A percentile compares a stretch with the other conserved stretches of the same genome.
phyloP scores from a whole-genome alignment of 2,329 filamentous ascomycete species.

The Fusarium sp. region DNA sequence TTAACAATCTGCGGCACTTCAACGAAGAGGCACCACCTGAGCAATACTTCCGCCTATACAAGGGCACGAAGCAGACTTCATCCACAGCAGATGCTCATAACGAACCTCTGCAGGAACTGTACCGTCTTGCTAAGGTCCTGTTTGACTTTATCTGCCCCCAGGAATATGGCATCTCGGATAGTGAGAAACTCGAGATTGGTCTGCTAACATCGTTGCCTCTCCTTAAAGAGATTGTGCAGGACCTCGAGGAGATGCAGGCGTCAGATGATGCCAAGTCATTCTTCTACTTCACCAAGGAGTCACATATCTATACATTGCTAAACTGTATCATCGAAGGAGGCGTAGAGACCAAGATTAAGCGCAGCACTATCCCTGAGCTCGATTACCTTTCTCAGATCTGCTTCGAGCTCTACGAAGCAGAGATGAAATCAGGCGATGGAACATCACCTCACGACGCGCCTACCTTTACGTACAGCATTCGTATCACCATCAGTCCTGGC shows the following conservation, averaged over 20 bases:
- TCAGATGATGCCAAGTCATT: conserved; percentile 94
- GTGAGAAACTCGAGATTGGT: conserved; percentile 98
- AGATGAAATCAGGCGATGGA: conserved; percentile 69
- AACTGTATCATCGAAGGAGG: conserved; percentile 98
- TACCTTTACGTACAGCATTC: conserved; percentile 92
- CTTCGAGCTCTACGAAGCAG: conserved; percentile 97
- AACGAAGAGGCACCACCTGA: conserved; percentile 68
- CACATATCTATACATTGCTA: conserved; percentile 96
- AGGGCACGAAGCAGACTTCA: conserved; percentile 73
- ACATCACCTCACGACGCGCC: conserved; percentile 63
- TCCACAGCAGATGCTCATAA: conserved; percentile 86
- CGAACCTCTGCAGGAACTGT: conserved; percentile 90
- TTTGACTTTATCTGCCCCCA: conserved; percentile 99
- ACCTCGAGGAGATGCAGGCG: conserved; percentile 96
- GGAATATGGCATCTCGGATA: conserved; percentile 95
- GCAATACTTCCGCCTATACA: conserved; percentile 91
- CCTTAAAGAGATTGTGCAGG: conserved; percentile 95
- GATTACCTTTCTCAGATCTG: conserved; percentile 98
- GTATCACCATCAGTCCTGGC: conserved; percentile 93
- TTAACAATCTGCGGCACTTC: conserved; percentile 61
- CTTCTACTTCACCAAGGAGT: conserved; percentile 99
- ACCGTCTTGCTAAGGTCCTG: conserved; percentile 90
- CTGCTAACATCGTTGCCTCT: conserved; percentile 92
- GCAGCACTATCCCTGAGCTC: conserved; percentile 93
- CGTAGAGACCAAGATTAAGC: conserved; percentile 95